Conservation (phyloP, 345 rosid genomes). For the Theobroma cacao region DNA sequence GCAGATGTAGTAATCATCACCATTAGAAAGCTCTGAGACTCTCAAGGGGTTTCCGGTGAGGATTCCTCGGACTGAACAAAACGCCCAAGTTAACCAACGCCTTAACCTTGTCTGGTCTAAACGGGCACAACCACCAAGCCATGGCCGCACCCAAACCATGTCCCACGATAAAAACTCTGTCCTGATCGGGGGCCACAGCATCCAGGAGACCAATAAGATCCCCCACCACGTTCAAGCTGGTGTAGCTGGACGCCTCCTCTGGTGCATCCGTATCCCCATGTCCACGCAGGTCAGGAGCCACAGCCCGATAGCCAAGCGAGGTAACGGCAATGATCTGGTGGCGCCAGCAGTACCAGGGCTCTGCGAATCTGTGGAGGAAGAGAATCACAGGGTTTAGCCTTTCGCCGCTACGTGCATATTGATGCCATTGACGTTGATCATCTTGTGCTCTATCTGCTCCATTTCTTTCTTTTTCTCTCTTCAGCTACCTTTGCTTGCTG, state of each 20-base stretch:
- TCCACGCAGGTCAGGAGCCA: conserved; percentile 90
- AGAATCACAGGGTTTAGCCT: conserved; percentile 55
- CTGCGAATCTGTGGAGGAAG: conserved; percentile 82
- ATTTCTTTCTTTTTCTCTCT: conserved; percentile 10
- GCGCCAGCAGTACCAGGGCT: conserved; percentile 85
- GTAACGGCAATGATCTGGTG: conserved; percentile 69
- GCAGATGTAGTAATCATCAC: conserved; percentile 78
- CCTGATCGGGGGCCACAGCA: conserved; percentile 31
- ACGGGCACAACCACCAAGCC: conserved; percentile 59
- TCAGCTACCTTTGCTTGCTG: no score
- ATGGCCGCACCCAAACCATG: conserved; percentile 75
- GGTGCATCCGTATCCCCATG: conserved; percentile 78
- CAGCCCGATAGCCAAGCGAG: conserved; percentile 62
- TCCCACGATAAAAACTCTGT: conserved; percentile 52
- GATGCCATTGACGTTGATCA: conserved; percentile 54
- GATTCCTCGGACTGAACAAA: conserved; percentile 48
- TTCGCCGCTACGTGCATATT: conserved; percentile 72
- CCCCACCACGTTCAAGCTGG: conserved; percentile 51
- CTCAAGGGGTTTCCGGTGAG: conserved; percentile 46
- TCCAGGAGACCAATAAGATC: conserved; percentile 51
- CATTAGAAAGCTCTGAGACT: conserved; percentile 38
- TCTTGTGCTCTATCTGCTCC: conserved; percentile 55
- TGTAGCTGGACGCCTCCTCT: conserved; percentile 37
- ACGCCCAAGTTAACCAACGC: conserved; percentile 63
- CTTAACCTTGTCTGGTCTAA: conserved; percentile 60